Evolutionary conservation across 768 basidiomycete species (phyloP), one percentile per base, ranked within the genome.

Genomic region (Pisolithus marmoratus): DNA sequence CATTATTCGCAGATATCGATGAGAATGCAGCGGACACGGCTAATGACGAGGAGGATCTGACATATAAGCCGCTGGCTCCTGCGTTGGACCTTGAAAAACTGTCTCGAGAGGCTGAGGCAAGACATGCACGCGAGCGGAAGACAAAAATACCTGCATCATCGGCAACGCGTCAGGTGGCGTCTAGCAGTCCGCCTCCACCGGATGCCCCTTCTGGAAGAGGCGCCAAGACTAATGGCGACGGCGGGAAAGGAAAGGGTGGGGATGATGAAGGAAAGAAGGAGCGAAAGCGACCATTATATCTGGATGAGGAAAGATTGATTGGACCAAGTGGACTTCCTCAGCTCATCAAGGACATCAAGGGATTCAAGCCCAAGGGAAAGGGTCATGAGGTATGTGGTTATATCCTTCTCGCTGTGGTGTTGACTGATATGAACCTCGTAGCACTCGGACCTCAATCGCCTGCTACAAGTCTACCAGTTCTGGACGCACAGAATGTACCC

Each of bases 401-500:
- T 38, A 3, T 3, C 11, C 14, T 41, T 12, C 1, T 50, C 41
- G 5, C 11, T 22, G 22, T 11, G 9, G 9, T n/a, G 26, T 27
- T 27, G 26, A 29, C 14, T 29, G 43, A 26, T 15, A 45, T 29
- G 34, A 34, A n/a, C 15, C 12, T 15, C 14, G 26, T 48, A 97
- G 94, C 75, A 75, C n/a, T 68, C 79, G 47, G 94, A 99, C 68
- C 78, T 99, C 37, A 82, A 81, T 56, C 76, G 87, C 37, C 70
- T 97, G 14, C 73, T 98, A 50, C 82, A 84, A 55, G 72, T 88
- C 34, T 98, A 98, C 64, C 92, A 94, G 62, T 88, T 93, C 60
- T 99, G 96, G 96, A 80, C 92, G 4, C 96, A 98, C 71, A 81
- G 79, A 60, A 76, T 99, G 75, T 94, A 87, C 63, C 96, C 96